phyloP scores from a whole-genome alignment of 179 eudicot genomes.

The Beta macrorhiza region DNA sequence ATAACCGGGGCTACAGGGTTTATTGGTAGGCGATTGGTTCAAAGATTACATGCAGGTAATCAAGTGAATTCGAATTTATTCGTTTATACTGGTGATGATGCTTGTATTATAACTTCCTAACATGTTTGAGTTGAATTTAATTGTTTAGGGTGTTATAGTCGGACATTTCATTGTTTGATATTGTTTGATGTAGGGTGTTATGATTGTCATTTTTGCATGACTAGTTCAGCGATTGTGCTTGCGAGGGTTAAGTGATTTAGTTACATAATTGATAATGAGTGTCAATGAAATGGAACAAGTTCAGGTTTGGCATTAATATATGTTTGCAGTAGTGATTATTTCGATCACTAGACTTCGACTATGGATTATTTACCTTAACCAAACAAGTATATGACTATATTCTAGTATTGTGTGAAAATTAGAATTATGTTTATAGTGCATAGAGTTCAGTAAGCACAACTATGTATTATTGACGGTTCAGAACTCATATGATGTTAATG shows the following conservation, averaged over 20 bases:
- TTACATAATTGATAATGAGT: background rate
- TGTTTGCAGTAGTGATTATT: background rate
- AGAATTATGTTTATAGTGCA: background rate
- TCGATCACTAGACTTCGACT: background rate
- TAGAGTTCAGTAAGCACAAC: background rate
- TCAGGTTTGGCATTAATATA: background rate
- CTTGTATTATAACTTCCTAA: background rate
- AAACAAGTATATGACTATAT: background rate
- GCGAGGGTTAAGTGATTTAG: background rate
- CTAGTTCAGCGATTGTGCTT: background rate
- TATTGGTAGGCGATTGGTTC: slow-evolving; percentile 79
- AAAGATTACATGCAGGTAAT: slow-evolving; percentile 71
- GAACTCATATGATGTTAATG: background rate
- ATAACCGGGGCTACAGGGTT: slow-evolving; percentile 98
- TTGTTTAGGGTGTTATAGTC: background rate
- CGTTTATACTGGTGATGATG: background rate
- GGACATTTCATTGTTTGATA: background rate
- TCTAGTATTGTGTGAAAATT: background rate
- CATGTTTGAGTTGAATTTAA: background rate
- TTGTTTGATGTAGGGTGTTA: background rate
- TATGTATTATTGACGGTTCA: too few relatives aligned
- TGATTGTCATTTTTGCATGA: background rate
- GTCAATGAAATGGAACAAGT: too few relatives aligned
- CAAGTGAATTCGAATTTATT: background rate
- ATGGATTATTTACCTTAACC: background rate